Evolutionary conservation across 352 stramenopile species (phyloP), one percentile per base, ranked within the genome.

Genomic region (Lagenidium sp.): DNA sequence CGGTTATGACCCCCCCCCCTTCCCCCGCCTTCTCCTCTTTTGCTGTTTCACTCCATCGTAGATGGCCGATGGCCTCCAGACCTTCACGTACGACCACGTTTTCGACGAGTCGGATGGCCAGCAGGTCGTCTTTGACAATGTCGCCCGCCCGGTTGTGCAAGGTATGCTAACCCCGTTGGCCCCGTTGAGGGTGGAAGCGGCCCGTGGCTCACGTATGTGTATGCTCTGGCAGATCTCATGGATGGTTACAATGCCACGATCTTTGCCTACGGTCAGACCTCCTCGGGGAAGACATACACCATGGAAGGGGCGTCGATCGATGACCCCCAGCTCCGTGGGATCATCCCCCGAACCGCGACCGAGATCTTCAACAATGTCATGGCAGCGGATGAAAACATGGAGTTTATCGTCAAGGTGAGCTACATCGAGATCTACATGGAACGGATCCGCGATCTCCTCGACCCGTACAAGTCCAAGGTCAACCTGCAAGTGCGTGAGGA

Each of bases 361-460:
- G 82, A 85, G 54, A 84, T 95, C 50, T 95, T 96, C 41, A 84
- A 82, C 47, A 79, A 85, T 41, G 74, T 96, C 21, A 69, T 86
- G 60, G 70, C 74, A 16, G 86, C 85, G 6, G 77, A 94, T 39
- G 82, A 95, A 50, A 90, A 92, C 64, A 85, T 96, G 39, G 85
- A 96, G 58, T 97, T 96, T 57, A 94, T 91, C 40, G 79, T 95
- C 22, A 91, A 88, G 55, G 82, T 95, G 30, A 94, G 79, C 58
- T 97, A 96, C 73, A 94, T 98, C 47, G 92, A 98, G 66, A 97
- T 98, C 48, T 98, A 98, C 67, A 96, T 97, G 80, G 92, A 98
- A 60, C 71, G 75, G 22, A 97, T 98, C 41, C 74, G 86, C 16
- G 92, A 98, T 50, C 57, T 98, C 12, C 60, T 98, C 34, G 85